Percentiles rank a stretch among this genome's conserved stretches.
Conservation (phyloP, 257 asterid genomes). For the Anisodus tanguticus region DNA sequence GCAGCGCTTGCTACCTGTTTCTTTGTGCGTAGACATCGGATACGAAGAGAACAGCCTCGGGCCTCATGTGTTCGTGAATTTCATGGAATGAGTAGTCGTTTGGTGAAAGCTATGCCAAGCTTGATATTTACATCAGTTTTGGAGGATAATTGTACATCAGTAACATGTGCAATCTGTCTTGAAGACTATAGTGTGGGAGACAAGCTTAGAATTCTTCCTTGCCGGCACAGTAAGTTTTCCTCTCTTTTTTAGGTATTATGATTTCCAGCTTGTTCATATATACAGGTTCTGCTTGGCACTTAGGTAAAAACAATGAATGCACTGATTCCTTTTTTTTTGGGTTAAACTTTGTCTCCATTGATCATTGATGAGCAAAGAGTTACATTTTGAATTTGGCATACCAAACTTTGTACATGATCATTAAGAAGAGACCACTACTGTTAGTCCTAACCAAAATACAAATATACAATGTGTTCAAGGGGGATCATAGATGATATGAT, state of each 20-base stretch:
- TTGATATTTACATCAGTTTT: conserved; percentile 70
- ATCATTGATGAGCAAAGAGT: not conserved
- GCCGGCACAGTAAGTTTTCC: conserved; percentile 75
- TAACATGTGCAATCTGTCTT: conserved; percentile 85
- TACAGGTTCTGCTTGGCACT: conserved; percentile 1
- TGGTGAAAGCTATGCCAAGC: conserved; percentile 88
- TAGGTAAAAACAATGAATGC: not conserved
- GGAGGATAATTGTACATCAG: conserved; percentile 84
- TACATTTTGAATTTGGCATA: too few species aligned
- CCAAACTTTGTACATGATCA: too few species aligned
- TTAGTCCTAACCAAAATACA: too few species aligned
- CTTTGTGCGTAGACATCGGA: conserved; percentile 73
- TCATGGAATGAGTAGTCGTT: conserved; percentile 79
- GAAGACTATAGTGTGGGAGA: conserved; percentile 88
- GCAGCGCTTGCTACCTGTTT: conserved; percentile 80
- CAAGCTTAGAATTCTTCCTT: conserved; percentile 80
- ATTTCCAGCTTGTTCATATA: conserved; percentile 17
- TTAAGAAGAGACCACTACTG: too few species aligned
- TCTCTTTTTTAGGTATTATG: conserved; percentile 28
- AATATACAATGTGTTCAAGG: too few species aligned
- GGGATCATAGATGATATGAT: too few species aligned
- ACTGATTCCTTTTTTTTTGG: too few species aligned
- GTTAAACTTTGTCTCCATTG: too few species aligned
- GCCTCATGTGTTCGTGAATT: conserved; percentile 60
- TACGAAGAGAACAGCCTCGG: conserved; percentile 59